Conservation (phyloP, 352 stramenopile species). For the Phytophthora idaei region DNA sequence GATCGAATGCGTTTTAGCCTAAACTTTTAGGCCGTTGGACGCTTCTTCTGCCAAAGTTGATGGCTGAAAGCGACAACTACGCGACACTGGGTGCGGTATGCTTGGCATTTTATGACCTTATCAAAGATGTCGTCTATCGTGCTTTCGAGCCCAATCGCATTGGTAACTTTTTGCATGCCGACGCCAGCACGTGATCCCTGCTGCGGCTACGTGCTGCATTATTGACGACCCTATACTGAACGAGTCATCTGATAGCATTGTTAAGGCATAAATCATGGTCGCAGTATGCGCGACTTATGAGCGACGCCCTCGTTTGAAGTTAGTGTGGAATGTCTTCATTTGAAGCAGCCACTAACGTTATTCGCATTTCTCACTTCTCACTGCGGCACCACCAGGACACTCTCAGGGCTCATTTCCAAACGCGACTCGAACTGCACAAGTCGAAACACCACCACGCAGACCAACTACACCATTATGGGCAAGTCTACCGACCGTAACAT, state of each 20-base stretch:
- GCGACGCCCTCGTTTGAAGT: background rate
- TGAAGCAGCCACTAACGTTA: background rate
- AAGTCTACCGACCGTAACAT: constrained; percentile 18
- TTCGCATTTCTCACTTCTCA: constrained; percentile 4
- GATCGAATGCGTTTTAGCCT: background rate
- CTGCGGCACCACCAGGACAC: background rate
- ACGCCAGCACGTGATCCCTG: too few relatives aligned
- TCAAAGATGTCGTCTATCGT: too few relatives aligned
- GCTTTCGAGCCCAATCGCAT: too few relatives aligned
- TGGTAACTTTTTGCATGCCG: too few relatives aligned
- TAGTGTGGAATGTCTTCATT: background rate
- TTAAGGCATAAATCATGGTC: too few relatives aligned
- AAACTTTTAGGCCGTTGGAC: background rate
- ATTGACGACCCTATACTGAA: too few relatives aligned
- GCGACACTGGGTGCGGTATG: background rate
- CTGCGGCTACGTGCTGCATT: too few relatives aligned
- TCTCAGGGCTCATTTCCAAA: constrained; percentile 22
- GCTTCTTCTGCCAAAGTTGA: constrained; percentile 5
- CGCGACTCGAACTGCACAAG: constrained; percentile 8
- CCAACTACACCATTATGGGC: constrained; percentile 12
- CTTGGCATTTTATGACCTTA: background rate
- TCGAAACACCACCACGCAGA: background rate
- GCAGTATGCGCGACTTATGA: too few relatives aligned
- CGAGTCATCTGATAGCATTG: too few relatives aligned
- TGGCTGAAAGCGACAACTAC: constrained; percentile 22